Conservation (phyloP, 2,329 filamentous ascomycete species). For the Pyrenochaeta sp. region DNA sequence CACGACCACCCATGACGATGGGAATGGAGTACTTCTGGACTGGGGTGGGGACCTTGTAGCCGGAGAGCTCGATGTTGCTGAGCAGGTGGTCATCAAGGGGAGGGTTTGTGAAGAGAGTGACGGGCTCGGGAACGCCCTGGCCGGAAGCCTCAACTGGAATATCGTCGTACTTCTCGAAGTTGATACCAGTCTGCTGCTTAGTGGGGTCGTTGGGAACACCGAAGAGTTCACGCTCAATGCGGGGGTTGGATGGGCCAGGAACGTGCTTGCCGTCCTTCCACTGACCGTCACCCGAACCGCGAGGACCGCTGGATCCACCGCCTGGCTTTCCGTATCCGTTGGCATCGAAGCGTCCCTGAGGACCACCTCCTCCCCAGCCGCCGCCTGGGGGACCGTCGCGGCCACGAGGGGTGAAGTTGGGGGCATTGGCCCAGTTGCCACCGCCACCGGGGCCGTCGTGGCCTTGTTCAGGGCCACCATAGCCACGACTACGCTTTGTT, state of each 20-base stretch:
- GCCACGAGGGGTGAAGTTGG: slow-evolving; percentile 63
- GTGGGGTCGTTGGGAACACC: slow-evolving; percentile 87
- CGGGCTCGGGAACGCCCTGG: slow-evolving; percentile 89
- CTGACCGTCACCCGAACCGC: slow-evolving; percentile 91
- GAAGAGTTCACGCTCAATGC: slow-evolving; percentile 94
- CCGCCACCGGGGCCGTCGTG: slow-evolving; percentile 66
- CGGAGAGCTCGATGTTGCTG: slow-evolving; percentile 89
- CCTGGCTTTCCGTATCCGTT: slow-evolving; percentile 67
- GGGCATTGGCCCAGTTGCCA: slow-evolving; percentile 64
- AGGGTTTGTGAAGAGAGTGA: slow-evolving; percentile 89
- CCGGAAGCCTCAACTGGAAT: slow-evolving; percentile 98
- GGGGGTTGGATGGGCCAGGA: slow-evolving; percentile 84
- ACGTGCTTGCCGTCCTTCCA: slow-evolving; percentile 98
- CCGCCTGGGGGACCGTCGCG: slow-evolving; percentile 37
- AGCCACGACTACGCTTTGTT: slow-evolving; percentile 37
- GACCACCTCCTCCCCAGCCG: slow-evolving; percentile 50
- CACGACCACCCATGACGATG: slow-evolving; percentile 96
- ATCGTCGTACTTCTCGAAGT: slow-evolving; percentile 99
- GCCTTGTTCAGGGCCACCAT: slow-evolving; percentile 39
- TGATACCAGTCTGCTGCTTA: slow-evolving; percentile 98
- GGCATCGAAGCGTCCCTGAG: slow-evolving; percentile 64
- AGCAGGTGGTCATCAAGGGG: slow-evolving; percentile 94
- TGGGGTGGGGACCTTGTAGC: slow-evolving; percentile 94
- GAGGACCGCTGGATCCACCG: slow-evolving; percentile 63
- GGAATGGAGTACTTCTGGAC: slow-evolving; percentile 99